Evolutionary conservation across 129 eudicot species (phyloP).

Genomic region (Mikania micrantha): DNA sequence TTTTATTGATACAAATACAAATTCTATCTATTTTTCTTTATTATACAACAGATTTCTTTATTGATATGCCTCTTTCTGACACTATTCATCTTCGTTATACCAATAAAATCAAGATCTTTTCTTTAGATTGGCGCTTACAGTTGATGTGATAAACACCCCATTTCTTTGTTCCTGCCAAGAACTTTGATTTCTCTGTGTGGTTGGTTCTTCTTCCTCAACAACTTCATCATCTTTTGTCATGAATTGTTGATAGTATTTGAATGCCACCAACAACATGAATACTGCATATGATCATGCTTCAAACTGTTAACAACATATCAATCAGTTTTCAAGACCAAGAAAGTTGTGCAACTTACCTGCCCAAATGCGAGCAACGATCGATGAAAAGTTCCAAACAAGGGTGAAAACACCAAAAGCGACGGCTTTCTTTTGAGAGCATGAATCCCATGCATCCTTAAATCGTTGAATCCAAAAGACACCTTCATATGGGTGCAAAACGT

Average conservation of each 20-base stretch:
- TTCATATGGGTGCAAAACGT: slow-evolving; percentile 9
- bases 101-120: slow-evolving; percentile 13
- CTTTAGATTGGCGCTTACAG: slow-evolving; percentile 6
- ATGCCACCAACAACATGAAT: slow-evolving; percentile 80
- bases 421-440: slow-evolving; percentile 80
- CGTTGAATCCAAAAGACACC: slow-evolving; percentile 74
- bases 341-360: slow-evolving; percentile 45
- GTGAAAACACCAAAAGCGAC: slow-evolving; percentile 61
- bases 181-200: slow-evolving; percentile 16
- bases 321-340: not conserved
- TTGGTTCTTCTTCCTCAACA: slow-evolving; percentile 30
- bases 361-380: slow-evolving; percentile 69
- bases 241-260: slow-evolving; percentile 65
- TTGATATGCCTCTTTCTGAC: slow-evolving; percentile 2
- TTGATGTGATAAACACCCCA: not conserved
- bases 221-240: slow-evolving; percentile 34
- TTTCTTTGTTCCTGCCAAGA: slow-evolving; percentile 27
- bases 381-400: slow-evolving; percentile 71
- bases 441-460: slow-evolving; percentile 71
- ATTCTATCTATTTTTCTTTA: slow-evolving; percentile 5
- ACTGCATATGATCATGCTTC: slow-evolving; percentile 39
- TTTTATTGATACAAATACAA: not conserved
- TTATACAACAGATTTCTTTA: slow-evolving; percentile 18
- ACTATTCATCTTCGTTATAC: not conserved
- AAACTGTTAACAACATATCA: not conserved